A percentile compares a stretch with the other conserved stretches of the same genome.
Evolutionary conservation across 768 basidiomycete genomes (phyloP).

Genomic region (Lactarius vividus): DNA sequence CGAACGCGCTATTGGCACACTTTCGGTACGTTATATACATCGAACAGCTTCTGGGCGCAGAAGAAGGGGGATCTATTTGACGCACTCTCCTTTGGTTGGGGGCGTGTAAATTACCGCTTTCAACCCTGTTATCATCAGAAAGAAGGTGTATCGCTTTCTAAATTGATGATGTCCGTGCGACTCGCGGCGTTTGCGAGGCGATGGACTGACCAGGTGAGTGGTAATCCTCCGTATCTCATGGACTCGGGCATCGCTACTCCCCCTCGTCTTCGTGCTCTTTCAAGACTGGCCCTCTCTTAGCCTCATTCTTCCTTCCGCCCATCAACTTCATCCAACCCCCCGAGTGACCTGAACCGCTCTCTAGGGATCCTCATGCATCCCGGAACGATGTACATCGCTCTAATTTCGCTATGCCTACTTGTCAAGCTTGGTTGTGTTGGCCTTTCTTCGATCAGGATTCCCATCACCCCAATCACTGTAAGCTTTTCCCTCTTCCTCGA

Average conservation of each 20-base stretch:
- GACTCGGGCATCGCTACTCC: neutral
- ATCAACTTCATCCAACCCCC: neutral
- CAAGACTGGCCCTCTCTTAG: too few relatives aligned
- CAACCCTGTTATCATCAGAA: neutral
- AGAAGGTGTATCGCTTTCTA: neutral
- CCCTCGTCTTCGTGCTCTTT: neutral
- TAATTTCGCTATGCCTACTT: conserved; percentile 8
- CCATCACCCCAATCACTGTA: neutral
- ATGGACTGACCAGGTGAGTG: neutral
- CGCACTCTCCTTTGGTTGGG: neutral
- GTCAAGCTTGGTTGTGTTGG: conserved; percentile 12
- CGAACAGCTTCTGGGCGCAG: neutral
- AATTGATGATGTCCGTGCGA: neutral
- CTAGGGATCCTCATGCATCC: conserved; percentile 1
- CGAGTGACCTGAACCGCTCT: neutral
- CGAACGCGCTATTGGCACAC: neutral
- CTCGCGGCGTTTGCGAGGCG: neutral
- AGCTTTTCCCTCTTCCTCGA: neutral
- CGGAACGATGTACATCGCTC: neutral
- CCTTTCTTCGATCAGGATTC: neutral
- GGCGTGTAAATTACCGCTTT: neutral
- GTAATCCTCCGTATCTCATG: neutral
- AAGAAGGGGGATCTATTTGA: neutral
- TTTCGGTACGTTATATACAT: neutral
- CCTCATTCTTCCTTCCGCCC: neutral